Evolutionary conservation across 2,329 filamentous ascomycete species (phyloP).

Genomic region (Zelopaecilomyces penicillatus): DNA sequence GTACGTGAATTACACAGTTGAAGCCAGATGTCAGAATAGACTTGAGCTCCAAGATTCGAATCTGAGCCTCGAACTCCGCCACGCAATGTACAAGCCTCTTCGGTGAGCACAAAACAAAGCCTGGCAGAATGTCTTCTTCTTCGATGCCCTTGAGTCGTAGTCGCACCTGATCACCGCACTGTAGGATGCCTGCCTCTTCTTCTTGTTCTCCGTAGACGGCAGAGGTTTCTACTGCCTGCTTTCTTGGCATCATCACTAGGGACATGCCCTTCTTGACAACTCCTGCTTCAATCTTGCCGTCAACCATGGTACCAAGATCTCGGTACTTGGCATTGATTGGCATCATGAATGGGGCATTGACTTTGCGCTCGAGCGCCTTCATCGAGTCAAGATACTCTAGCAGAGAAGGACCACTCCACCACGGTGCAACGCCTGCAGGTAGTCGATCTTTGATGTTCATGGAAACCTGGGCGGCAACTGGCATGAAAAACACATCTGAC

Average conservation of each 20-base stretch:
- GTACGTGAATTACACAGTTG: slow-evolving; percentile 95
- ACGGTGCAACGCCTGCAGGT: slow-evolving; percentile 65
- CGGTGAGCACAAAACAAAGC: slow-evolving; percentile 91
- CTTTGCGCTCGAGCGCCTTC: slow-evolving; percentile 85
- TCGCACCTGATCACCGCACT: slow-evolving; percentile 91
- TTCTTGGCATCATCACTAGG: slow-evolving; percentile 94
- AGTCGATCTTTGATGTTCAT: slow-evolving; percentile 84
- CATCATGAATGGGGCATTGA: slow-evolving; percentile 99
- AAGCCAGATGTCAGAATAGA: slow-evolving; percentile 89
- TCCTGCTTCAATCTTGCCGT: slow-evolving; percentile 94
- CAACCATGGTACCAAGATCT: slow-evolving; percentile 94
- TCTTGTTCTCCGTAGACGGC: slow-evolving; percentile 93
- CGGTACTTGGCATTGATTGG: slow-evolving; percentile 91
- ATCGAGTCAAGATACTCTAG: slow-evolving; percentile 94
- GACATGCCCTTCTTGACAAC: slow-evolving; percentile 83
- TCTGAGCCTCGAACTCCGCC: slow-evolving; percentile 85
- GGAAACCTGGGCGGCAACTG: slow-evolving; percentile 81
- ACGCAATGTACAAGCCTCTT: slow-evolving; percentile 93
- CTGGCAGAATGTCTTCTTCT: slow-evolving; percentile 92
- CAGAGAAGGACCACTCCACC: slow-evolving; percentile 83
- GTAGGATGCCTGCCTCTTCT: slow-evolving; percentile 74
- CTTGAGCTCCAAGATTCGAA: slow-evolving; percentile 90
- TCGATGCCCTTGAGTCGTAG: slow-evolving; percentile 88
- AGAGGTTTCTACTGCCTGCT: slow-evolving; percentile 68
- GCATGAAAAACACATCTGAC: slow-evolving; percentile 91